phyloP scores from a whole-genome alignment of 2,329 filamentous ascomycete species.

The Bipolaris victoriae region DNA sequence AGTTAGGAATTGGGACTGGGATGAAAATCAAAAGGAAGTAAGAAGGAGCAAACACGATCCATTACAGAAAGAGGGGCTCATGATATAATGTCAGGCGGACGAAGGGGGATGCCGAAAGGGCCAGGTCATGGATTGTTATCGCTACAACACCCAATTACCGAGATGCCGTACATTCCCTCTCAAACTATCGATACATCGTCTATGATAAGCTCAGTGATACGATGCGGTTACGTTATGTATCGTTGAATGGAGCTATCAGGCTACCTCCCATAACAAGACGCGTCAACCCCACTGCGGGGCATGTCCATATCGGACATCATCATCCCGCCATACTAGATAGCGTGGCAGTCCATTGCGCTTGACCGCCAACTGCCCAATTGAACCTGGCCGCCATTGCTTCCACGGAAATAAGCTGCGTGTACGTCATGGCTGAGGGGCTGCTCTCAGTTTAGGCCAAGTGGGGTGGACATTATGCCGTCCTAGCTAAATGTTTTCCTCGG shows the following conservation, averaged over 20 bases:
- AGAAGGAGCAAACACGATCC: neutral
- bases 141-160: constrained; percentile 23
- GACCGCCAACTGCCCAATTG: constrained; percentile 12
- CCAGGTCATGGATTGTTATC: constrained; percentile 27
- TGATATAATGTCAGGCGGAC: constrained; percentile 20
- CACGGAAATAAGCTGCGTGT: neutral
- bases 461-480: neutral
- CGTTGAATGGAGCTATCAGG: constrained; percentile 26
- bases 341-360: constrained; percentile 8
- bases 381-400: constrained; percentile 1
- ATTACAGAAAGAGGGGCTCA: constrained; percentile 11
- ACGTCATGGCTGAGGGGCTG: constrained; percentile 1
- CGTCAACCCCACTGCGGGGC: constrained; percentile 46
- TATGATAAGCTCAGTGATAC: constrained; percentile 46
- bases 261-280: constrained; percentile 31
- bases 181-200: constrained; percentile 26
- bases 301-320: constrained; percentile 23
- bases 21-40: neutral
- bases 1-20: neutral
- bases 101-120: constrained; percentile 23
- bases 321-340: constrained; percentile 29
- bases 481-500: constrained; percentile 45
- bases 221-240: constrained; percentile 46
- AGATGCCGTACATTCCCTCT: constrained; percentile 16
- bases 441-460: neutral